Evolutionary conservation across 1,284 basidiomycete species (phyloP), one percentile per base, ranked within the genome.

Genomic region (Salmacisia buchloeana): DNA sequence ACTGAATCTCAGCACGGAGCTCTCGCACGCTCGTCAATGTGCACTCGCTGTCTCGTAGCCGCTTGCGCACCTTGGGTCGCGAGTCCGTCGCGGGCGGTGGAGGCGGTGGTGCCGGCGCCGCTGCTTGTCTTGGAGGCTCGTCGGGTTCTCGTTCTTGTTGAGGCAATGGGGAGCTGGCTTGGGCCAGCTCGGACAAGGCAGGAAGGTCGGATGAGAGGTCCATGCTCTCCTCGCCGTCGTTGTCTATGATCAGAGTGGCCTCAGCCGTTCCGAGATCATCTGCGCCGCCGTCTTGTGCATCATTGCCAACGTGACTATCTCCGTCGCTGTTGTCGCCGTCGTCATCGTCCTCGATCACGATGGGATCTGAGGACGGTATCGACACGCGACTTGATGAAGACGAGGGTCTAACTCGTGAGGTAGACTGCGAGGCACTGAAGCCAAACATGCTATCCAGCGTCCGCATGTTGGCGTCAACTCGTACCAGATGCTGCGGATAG

Each of bases 401-500:
- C 15, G 9, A 12, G n/a, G 54, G 6, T 21, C 9, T 18, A 10
- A 10, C 54, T 12, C 29, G 18, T 4, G 54, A 38, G 27, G 18
- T 15, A 9, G 49, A 43, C 46, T 49, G 46, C 4, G 46, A 49
- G 18, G 46, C 46, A 12, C 18, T 10, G 4, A 36, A 41, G 13
- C 41, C 21, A 36, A 73, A 63, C 70, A 77, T 96, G 0, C 91
- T 91, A 73, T 97, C 93, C 12, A 99, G 85, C 0, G 93, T 97
- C 45, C 92, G 86, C 63, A 93, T 89, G 58, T 88, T 84, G 15
- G 88, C 83, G 21, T 94, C 96, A 6, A 92, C 94, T 58, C 96
- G 87, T 56, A 98, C 89, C 83, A 96, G 92, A 77, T 94, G 88
- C 59, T 97, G 90, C 0, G 94, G 90, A 76, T 83, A 60, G 69